Evolutionary conservation across 1,139 yeast genomes (phyloP).

Genomic region (Debaryomycetaceae sp.): DNA sequence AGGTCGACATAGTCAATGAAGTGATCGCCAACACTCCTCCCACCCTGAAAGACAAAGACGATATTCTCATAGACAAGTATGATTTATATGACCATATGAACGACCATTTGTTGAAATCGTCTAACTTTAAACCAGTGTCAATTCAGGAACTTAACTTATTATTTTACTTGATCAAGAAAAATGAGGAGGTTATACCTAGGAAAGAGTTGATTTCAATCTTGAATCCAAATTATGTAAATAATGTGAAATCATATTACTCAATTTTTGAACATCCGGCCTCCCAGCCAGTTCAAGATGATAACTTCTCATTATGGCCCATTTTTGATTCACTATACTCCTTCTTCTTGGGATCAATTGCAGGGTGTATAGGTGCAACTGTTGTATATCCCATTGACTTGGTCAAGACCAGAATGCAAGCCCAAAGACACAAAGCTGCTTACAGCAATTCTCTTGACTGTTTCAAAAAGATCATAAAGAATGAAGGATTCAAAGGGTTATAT

Average conservation of each 20-base stretch:
- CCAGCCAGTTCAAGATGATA: slow-evolving; percentile 29
- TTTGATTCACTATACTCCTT: slow-evolving; percentile 88
- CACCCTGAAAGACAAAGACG: slow-evolving; percentile 41
- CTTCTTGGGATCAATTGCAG: slow-evolving; percentile 89
- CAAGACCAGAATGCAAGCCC: slow-evolving; percentile 97
- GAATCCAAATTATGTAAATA: slow-evolving; percentile 44
- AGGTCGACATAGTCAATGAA: slow-evolving; percentile 54
- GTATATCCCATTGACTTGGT: slow-evolving; percentile 96
- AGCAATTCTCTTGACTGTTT: slow-evolving; percentile 85
- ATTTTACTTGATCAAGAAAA: slow-evolving; percentile 45
- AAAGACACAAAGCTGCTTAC: slow-evolving; percentile 69
- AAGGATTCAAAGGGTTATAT: slow-evolving; percentile 87
- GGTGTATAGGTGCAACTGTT: slow-evolving; percentile 97
- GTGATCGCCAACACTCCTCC: slow-evolving; percentile 58
- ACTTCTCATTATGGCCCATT: slow-evolving; percentile 51
- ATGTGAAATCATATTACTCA: slow-evolving; percentile 30
- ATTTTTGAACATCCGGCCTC: slow-evolving; percentile 46
- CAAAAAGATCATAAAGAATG: slow-evolving; percentile 67
- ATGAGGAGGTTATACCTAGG: slow-evolving; percentile 47
- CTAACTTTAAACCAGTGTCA: slow-evolving; percentile 49
- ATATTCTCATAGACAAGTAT: slow-evolving; percentile 39
- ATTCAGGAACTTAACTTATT: slow-evolving; percentile 44
- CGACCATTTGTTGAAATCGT: slow-evolving; percentile 49
- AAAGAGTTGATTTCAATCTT: slow-evolving; percentile 49
- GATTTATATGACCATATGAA: slow-evolving; percentile 47